phyloP scores from a whole-genome alignment of 2,329 filamentous ascomycete genomes.

The Neofusicoccum kwambonambiense region DNA sequence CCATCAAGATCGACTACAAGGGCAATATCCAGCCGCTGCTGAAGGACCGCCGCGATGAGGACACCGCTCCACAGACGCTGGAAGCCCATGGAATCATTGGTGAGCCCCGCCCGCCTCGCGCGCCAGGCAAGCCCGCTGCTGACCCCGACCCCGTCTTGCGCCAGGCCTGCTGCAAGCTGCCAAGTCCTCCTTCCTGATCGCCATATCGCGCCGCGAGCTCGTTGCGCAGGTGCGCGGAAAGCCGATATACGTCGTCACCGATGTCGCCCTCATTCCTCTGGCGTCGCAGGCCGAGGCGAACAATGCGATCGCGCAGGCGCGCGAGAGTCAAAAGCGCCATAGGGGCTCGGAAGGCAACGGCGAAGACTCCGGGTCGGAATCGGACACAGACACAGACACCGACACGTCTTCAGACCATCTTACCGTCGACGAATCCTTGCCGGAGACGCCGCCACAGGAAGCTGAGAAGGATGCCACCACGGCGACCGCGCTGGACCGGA shows the following conservation, averaged over 20 bases:
- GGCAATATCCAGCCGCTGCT: slow-evolving; percentile 53
- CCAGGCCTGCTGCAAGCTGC: slow-evolving; percentile 82
- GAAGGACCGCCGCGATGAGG: slow-evolving; percentile 38
- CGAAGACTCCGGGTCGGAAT: slow-evolving; percentile 31
- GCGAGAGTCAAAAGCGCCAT: slow-evolving; percentile 43
- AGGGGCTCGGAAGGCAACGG: slow-evolving; percentile 29
- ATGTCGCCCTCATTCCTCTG: slow-evolving; percentile 87
- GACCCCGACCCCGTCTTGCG: background rate
- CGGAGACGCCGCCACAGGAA: slow-evolving; percentile 30
- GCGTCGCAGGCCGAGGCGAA: slow-evolving; percentile 72
- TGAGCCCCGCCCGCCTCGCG: slow-evolving; percentile 30
- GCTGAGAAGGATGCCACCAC: slow-evolving; percentile 30
- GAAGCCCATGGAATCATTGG: slow-evolving; percentile 57
- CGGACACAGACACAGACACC: slow-evolving; percentile 27
- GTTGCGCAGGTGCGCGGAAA: slow-evolving; percentile 82
- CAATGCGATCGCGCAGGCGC: slow-evolving; percentile 65
- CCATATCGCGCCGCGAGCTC: slow-evolving; percentile 81
- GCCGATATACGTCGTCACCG: slow-evolving; percentile 82
- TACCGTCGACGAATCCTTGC: slow-evolving; percentile 31
- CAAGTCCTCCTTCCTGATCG: slow-evolving; percentile 77
- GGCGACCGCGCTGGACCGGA: slow-evolving; percentile 29
- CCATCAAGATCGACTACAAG: slow-evolving; percentile 70
- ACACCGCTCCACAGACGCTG: slow-evolving; percentile 40
- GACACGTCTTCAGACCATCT: slow-evolving; percentile 36
- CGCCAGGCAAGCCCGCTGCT: background rate